These are phyloP conservation scores for Pseudogymnoascus sp. DNA, from an alignment of 2,329 filamentous ascomycete genomes.

Conservation along the genomic window DNA sequence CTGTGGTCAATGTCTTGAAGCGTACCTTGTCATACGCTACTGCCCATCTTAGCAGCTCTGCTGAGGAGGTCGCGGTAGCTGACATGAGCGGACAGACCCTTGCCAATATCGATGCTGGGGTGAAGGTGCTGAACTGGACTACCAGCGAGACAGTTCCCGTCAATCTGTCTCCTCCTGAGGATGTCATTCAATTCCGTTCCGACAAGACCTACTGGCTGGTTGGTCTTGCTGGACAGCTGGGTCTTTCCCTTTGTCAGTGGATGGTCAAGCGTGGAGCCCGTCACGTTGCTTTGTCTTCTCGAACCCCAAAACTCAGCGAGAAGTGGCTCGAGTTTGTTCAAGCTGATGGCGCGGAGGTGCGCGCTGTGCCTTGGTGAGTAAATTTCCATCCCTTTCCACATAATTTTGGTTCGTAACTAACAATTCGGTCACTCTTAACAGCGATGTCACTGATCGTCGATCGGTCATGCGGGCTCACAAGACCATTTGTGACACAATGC, in stretches of 20 bases:
- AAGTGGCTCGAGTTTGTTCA: slow-evolving; percentile 23
- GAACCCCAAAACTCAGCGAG: slow-evolving; percentile 31
- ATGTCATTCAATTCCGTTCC: slow-evolving; percentile 10
- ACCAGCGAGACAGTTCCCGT: not conserved
- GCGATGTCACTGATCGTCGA: not conserved
- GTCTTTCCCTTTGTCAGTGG: slow-evolving; percentile 34
- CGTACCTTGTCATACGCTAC: not conserved
- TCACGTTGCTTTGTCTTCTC: slow-evolving; percentile 34
- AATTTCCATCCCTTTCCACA: not conserved
- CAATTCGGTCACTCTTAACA: not conserved
- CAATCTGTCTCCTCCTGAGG: not conserved
- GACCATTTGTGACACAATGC: slow-evolving; percentile 15
- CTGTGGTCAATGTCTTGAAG: not conserved
- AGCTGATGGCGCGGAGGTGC: slow-evolving; percentile 12
- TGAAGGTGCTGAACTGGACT: slow-evolving; percentile 6
- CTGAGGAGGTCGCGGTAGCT: not conserved
- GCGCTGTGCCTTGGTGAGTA: slow-evolving; percentile 20
- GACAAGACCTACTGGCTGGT: slow-evolving; percentile 29
- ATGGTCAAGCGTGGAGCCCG: slow-evolving; percentile 34
- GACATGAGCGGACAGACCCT: not conserved
- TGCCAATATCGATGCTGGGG: not conserved
- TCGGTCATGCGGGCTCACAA: not conserved
- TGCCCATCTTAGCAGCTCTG: not conserved
- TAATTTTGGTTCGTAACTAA: not conserved
- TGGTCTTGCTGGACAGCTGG: slow-evolving; percentile 27